Percentiles rank a stretch among this genome's conserved stretches.
Evolutionary conservation across 1,284 basidiomycete species (phyloP).

Genomic region (Trichosporon coremiiforme): DNA sequence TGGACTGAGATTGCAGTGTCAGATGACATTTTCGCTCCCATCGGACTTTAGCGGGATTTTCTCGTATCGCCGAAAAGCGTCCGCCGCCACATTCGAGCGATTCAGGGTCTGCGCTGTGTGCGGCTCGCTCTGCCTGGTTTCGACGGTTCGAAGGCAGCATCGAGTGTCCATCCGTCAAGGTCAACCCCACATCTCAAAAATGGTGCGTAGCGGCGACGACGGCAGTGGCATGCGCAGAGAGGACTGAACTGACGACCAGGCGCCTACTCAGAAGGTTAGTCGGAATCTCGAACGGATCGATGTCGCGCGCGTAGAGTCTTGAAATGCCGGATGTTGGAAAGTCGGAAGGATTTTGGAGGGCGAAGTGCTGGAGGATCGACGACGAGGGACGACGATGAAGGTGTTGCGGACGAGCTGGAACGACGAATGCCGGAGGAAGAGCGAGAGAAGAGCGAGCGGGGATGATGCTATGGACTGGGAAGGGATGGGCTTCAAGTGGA

Average conservation of each 20-base stretch:
- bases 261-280: constrained; percentile 36
- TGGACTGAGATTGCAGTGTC: neutral
- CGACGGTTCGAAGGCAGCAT: constrained; percentile 14
- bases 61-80: constrained; percentile 13
- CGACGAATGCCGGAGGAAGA: neutral
- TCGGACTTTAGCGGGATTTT: constrained; percentile 9
- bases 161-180: constrained; percentile 28
- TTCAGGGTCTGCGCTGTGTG: neutral
- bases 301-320: constrained; percentile 14
- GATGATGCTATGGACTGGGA: neutral
- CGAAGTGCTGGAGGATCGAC: neutral
- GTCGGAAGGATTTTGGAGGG: neutral
- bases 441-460: neutral
- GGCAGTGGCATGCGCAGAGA: neutral
- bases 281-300: constrained; percentile 17
- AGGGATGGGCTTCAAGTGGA: neutral
- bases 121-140: constrained; percentile 13
- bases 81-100: neutral
- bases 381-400: neutral
- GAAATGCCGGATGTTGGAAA: constrained; percentile 2
- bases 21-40: neutral
- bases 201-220: constrained; percentile 27
- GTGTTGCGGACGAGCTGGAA: neutral
- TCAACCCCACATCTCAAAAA: constrained; percentile 30
- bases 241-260: constrained; percentile 29